These are phyloP conservation scores for Rhynchosporium agropyri DNA, from an alignment of 2,329 filamentous ascomycete genomes.

Conservation along the genomic window DNA sequence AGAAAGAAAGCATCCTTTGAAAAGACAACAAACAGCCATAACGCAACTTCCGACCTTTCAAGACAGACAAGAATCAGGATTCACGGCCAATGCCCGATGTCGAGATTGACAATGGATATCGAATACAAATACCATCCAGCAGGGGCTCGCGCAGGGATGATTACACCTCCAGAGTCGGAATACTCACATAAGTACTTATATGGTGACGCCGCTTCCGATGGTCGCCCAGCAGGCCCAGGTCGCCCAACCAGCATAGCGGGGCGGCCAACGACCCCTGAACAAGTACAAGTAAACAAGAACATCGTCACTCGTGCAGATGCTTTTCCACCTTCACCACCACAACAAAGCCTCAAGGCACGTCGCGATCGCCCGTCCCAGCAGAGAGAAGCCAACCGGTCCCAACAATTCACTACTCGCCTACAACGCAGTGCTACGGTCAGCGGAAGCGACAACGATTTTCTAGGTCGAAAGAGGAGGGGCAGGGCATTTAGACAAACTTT, in stretches of 20 bases:
- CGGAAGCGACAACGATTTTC: constrained; percentile 23
- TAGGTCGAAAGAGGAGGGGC: constrained; percentile 30
- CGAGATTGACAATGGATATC: constrained; percentile 3
- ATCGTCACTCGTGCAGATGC: constrained; percentile 8
- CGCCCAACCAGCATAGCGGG: constrained; percentile 21
- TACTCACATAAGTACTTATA: no score
- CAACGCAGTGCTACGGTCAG: constrained; percentile 34
- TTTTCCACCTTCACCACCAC: constrained; percentile 31
- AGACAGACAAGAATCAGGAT: no score
- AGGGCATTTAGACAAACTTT: constrained; percentile 28
- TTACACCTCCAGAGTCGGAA: constrained; percentile 17
- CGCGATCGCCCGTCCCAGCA: constrained; percentile 35
- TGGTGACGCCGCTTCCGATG: constrained; percentile 1
- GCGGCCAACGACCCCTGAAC: constrained; percentile 15
- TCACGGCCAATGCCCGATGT: background rate
- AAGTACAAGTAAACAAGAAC: constrained; percentile 29
- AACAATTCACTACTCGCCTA: constrained; percentile 36
- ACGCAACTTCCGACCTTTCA: background rate
- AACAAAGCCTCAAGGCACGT: constrained; percentile 30
- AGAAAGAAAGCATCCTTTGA: constrained; percentile 7
- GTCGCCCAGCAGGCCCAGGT: background rate
- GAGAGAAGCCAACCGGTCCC: constrained; percentile 37
- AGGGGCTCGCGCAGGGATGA: constrained; percentile 16
- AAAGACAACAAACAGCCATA: background rate
- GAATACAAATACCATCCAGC: constrained; percentile 8